Evolutionary conservation across 1,284 basidiomycete species (phyloP), one percentile per base, ranked within the genome.

Genomic region (Ceratobasidium sp.): DNA sequence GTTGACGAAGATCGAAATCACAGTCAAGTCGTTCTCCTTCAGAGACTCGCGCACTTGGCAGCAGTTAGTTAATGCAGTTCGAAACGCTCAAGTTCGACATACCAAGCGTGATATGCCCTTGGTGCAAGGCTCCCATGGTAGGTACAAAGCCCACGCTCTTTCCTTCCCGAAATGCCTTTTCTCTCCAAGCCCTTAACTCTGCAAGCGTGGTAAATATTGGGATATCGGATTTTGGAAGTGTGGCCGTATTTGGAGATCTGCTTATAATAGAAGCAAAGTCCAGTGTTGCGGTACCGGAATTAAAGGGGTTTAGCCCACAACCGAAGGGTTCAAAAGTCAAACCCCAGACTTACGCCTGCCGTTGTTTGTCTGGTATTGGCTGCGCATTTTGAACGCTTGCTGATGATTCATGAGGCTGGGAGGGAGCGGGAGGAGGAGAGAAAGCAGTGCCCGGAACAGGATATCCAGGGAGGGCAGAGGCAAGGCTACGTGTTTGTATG

Each of bases 61-160:
- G 19, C 22, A 14, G 43, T 56, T 39, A 72, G 24, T 74, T 39
- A n/a, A 39, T 31, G 19, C n/a, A 46, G 13, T n/a, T 31, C 24
- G 31, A 24, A 53, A n/a, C 39, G 61, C 22, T 54, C 19, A 37
- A 22, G 14, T 51, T 29, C 37, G 37, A 77, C 87, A 62, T 79
- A 96, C 95, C 93, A 41, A 99, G 89, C 74, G 92, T 89, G 49
- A 98, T 84, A 82, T 98, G 97, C 0, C 98, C 97, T 31, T 93
- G 90, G 81, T 99, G 97, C 63, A 99, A 83, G 0, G 96, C 96
- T 31, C 97, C 97, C 98, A 99, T 99, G 49, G 97, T 99, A 0
- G 97, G 90, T 9, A 99, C 95, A 76, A 94, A 94, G 0, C 97
- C 97, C 2, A 99, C 94, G 2, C 88, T 86, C 79, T 89, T 87